Conservation (phyloP, 208 protist genomes). For the Leishmania mexicana region DNA sequence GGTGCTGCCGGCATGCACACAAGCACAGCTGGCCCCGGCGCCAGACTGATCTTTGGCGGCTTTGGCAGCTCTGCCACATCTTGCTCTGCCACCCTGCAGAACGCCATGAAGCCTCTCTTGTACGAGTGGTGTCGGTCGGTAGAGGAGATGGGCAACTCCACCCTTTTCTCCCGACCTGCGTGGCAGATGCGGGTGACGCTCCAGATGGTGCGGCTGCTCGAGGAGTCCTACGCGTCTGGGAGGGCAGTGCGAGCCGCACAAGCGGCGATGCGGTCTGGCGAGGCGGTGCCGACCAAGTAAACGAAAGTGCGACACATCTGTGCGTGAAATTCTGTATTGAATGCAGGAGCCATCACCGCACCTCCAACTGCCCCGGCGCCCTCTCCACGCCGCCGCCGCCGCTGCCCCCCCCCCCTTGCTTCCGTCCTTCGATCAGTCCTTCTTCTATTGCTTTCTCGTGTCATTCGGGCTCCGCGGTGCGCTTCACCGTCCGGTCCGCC, state of each 20-base stretch:
- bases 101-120: slow-evolving; percentile 27
- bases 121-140: slow-evolving; percentile 26
- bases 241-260: slow-evolving; percentile 16
- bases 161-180: not conserved
- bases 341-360: not conserved
- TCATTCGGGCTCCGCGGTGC: not conserved
- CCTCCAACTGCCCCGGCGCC: not conserved
- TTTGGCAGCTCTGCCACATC: not conserved
- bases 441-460: not conserved
- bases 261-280: slow-evolving; percentile 5
- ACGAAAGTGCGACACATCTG: not conserved
- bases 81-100: slow-evolving; percentile 18
- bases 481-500: not conserved
- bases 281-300: not conserved
- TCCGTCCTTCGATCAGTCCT: too few relatives aligned
- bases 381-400: not conserved
- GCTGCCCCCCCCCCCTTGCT: not conserved
- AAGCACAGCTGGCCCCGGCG: not conserved
- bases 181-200: slow-evolving; percentile 13
- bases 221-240: slow-evolving; percentile 24
- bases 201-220: slow-evolving; percentile 23
- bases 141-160: slow-evolving; percentile 7
- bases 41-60: not conserved
- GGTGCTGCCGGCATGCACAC: not conserved
- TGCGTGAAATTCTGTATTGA: not conserved